These are phyloP conservation scores for Euclidium syriacum DNA, from an alignment of 345 rosid species.

Conservation along the genomic window DNA sequence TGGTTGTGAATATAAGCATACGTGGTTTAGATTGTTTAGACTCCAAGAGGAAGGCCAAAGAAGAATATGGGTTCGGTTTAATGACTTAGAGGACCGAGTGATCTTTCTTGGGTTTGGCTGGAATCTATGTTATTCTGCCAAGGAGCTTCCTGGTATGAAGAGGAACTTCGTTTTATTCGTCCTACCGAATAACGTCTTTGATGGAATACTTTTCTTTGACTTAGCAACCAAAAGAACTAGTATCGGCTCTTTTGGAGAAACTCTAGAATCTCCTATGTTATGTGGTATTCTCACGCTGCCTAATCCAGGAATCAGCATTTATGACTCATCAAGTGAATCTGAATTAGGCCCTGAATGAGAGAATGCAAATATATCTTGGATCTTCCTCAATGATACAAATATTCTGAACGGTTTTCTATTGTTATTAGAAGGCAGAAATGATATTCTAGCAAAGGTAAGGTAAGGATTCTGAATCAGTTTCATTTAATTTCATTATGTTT, in stretches of 20 bases:
- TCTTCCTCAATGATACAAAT: too few species aligned
- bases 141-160: background rate
- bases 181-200: background rate
- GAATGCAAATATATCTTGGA: too few species aligned
- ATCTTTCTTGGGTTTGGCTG: background rate
- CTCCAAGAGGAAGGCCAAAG: background rate
- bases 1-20: background rate
- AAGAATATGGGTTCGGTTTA: background rate
- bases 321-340: too few species aligned
- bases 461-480: too few species aligned
- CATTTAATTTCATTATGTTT: too few species aligned
- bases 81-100: background rate
- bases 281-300: background rate
- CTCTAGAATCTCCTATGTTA: background rate
- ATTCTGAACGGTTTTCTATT: too few species aligned
- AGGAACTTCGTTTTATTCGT: background rate
- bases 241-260: background rate
- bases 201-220: background rate
- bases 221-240: background rate
- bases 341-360: too few species aligned
- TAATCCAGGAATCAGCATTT: too few species aligned
- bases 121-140: background rate
- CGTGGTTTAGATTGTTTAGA: background rate
- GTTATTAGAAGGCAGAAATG: too few species aligned
- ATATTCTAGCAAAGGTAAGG: too few species aligned